Percentiles rank a stretch among this genome's conserved stretches.
These are phyloP conservation scores for Exophiala dermatitidis DNA, from an alignment of 2,329 filamentous ascomycete species.

Conservation along the genomic window DNA sequence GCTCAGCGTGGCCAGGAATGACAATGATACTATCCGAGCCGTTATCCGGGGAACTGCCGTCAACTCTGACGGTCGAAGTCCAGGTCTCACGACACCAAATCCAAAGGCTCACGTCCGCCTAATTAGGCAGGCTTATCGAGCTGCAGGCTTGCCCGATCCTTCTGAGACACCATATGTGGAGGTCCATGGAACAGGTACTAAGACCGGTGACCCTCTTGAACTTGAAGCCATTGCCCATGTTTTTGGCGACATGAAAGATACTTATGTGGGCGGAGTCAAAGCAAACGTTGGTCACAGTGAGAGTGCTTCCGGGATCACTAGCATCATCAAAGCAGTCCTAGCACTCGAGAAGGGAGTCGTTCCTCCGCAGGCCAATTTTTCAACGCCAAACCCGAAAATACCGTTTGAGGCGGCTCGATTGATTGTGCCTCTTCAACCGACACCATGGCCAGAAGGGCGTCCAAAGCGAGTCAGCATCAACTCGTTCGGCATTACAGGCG, in stretches of 20 bases:
- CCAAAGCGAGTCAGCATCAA: conserved; percentile 17
- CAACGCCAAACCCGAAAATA: conserved; percentile 32
- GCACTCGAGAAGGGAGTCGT: conserved; percentile 12
- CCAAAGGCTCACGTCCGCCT: conserved; percentile 26
- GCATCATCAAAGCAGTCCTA: conserved; percentile 15
- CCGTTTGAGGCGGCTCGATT: conserved; percentile 8
- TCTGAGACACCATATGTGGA: neutral
- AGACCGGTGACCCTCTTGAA: conserved; percentile 29
- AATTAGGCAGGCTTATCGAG: conserved; percentile 36
- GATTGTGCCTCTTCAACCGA: neutral
- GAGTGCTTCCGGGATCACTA: conserved; percentile 14
- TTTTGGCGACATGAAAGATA: neutral
- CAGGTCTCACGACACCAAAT: conserved; percentile 10
- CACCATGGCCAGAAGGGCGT: conserved; percentile 11
- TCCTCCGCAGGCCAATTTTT: conserved; percentile 37
- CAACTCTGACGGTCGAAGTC: conserved; percentile 26
- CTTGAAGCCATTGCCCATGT: neutral
- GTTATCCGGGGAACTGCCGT: conserved; percentile 35
- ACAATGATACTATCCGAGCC: conserved; percentile 33
- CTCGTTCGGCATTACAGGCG: conserved; percentile 23
- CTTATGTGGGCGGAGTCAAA: conserved; percentile 12
- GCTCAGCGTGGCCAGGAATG: conserved; percentile 30
- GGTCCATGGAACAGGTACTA: conserved; percentile 31
- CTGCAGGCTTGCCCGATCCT: conserved; percentile 31
- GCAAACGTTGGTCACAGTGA: conserved; percentile 12